A percentile compares a stretch with the other conserved stretches of the same genome.
These are phyloP conservation scores for Drechslera avenae DNA, from an alignment of 2,329 filamentous ascomycete species.

Conservation along the genomic window DNA sequence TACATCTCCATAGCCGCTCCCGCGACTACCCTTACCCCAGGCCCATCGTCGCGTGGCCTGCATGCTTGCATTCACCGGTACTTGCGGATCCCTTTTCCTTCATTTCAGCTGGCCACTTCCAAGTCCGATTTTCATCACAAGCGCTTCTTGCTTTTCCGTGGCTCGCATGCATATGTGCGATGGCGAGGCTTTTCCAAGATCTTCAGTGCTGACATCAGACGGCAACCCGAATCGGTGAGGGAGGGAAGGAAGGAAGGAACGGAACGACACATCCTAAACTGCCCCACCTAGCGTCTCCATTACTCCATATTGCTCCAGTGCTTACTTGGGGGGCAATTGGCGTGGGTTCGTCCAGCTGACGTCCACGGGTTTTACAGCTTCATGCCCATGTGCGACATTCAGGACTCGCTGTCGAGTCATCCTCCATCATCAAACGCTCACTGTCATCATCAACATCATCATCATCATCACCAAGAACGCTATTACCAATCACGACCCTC, in stretches of 20 bases:
- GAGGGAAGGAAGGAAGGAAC: constrained; percentile 11
- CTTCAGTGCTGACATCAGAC: constrained; percentile 18
- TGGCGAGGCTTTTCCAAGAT: not conserved
- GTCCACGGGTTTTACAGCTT: not conserved
- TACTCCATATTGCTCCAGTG: not conserved
- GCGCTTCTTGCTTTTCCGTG: not conserved
- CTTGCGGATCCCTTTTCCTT: not conserved
- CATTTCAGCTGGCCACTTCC: not conserved
- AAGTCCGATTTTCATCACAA: constrained; percentile 2
- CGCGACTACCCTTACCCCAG: constrained; percentile 8
- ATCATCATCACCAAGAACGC: no score
- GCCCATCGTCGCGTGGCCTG: constrained; percentile 1
- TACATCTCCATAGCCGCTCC: constrained; percentile 8
- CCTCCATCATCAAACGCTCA: not conserved
- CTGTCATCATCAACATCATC: no score
- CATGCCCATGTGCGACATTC: no score
- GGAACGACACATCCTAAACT: constrained; percentile 8
- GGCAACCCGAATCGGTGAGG: constrained; percentile 15
- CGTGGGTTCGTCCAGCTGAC: not conserved
- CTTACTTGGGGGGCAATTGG: not conserved
- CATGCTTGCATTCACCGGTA: constrained; percentile 1
- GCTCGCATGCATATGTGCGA: constrained; percentile 1
- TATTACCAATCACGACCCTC: no score
- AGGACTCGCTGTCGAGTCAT: no score
- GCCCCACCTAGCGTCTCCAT: constrained; percentile 2